Percentiles rank a stretch among this genome's conserved stretches.
phyloP scores from a whole-genome alignment of 345 rosid species.

The Syzygium grande region DNA sequence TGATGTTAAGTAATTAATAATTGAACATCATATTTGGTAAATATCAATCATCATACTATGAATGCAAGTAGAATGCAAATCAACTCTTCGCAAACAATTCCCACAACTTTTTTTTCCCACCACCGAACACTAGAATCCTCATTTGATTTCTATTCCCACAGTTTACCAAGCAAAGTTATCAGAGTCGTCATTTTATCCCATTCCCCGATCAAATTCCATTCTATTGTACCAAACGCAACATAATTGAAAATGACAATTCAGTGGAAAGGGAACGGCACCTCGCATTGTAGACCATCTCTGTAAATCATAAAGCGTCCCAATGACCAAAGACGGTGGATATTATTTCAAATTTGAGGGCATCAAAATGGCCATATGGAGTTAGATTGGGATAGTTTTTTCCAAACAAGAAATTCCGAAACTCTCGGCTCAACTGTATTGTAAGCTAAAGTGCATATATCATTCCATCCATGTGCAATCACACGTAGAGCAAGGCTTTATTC shows the following conservation, averaged over 20 bases:
- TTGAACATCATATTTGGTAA: too few relatives aligned
- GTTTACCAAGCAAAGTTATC: not conserved
- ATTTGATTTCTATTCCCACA: accelerated
- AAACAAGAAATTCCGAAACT: not conserved
- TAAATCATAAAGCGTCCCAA: accelerated
- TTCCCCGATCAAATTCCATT: not conserved
- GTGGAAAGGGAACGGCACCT: not conserved
- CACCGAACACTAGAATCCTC: not conserved
- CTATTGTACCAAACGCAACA: not conserved
- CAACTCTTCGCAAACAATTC: not conserved
- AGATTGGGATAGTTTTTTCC: not conserved
- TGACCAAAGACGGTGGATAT: not conserved
- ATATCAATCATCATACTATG: not conserved
- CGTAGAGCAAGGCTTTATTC: not conserved
- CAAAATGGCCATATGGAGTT: not conserved
- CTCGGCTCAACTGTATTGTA: not conserved
- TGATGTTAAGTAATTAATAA: too few relatives aligned
- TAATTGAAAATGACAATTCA: not conserved
- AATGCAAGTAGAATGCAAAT: not conserved
- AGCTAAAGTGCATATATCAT: not conserved
- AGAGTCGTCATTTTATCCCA: accelerated
- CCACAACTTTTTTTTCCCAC: not conserved
- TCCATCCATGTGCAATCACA: not conserved
- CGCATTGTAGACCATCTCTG: not conserved
- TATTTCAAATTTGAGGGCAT: not conserved